Conservation (phyloP, 805 yeast genomes). For the Isabelozyma rhagii region DNA sequence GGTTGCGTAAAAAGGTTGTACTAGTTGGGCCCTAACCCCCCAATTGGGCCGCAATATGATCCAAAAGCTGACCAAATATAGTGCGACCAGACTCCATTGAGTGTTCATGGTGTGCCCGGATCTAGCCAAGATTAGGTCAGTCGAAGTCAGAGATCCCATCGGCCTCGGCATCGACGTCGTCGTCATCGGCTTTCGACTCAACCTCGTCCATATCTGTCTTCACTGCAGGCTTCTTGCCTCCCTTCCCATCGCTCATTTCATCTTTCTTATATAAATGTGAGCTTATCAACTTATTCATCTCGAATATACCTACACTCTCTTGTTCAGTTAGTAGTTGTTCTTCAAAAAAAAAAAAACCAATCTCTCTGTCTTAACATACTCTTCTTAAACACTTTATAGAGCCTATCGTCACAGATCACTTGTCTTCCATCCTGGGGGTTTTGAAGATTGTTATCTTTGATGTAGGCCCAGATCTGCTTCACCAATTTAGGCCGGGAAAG, state of each 20-base stretch:
- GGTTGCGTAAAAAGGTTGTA: not conserved
- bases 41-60: too few species aligned
- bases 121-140: not conserved
- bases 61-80: too few species aligned
- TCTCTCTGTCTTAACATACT: constrained; percentile 24
- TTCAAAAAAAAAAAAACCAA: constrained; percentile 4
- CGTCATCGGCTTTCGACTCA: constrained; percentile 4
- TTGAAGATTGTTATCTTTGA: constrained; percentile 59
- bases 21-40: not conserved
- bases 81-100: too few species aligned
- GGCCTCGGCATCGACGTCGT: constrained; percentile 5
- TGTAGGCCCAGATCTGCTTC: constrained; percentile 66
- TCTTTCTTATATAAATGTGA: constrained; percentile 46
- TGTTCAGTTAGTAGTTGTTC: constrained; percentile 1
- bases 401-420: constrained; percentile 58
- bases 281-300: constrained; percentile 53
- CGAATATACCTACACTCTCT: constrained; percentile 50
- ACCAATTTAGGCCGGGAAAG: constrained; percentile 70
- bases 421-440: constrained; percentile 64
- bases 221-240: constrained; percentile 1
- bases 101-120: too few species aligned
- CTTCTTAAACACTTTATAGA: constrained; percentile 58
- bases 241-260: constrained; percentile 10
- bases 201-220: constrained; percentile 3
- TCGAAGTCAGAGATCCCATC: not conserved